Evolutionary conservation across 2,329 filamentous ascomycete genomes (phyloP).

Genomic region (Teratosphaeria nubilosa): DNA sequence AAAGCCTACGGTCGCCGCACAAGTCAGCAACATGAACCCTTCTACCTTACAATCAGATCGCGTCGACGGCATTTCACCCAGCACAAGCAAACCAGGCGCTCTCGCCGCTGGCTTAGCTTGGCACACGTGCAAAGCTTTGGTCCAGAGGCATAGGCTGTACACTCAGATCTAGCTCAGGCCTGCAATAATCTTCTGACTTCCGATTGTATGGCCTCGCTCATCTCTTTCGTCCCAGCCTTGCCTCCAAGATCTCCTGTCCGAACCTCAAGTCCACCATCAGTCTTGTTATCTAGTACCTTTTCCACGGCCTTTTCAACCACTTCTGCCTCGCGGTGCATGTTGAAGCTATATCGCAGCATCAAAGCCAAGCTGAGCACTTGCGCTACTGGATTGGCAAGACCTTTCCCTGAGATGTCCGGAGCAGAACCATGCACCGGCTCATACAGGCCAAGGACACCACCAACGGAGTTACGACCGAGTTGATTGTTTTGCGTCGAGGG

Average conservation of each 20-base stretch:
- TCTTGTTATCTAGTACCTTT: constrained; percentile 42
- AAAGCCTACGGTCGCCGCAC: too few species aligned
- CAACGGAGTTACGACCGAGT: constrained; percentile 27
- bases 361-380: constrained; percentile 24
- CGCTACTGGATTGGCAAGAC: constrained; percentile 23
- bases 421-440: constrained; percentile 26
- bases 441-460: constrained; percentile 29
- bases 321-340: constrained; percentile 22
- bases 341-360: constrained; percentile 27
- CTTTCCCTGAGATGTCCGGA: constrained; percentile 26
- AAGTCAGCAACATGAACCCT: too few species aligned
- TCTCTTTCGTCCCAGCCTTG: constrained; percentile 31
- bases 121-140: background rate
- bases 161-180: constrained; percentile 5
- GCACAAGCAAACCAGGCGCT: too few species aligned
- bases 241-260: constrained; percentile 44
- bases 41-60: too few species aligned
- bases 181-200: constrained; percentile 18
- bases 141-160: background rate
- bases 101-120: too few species aligned
- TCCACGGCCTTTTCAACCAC: constrained; percentile 45
- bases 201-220: constrained; percentile 31
- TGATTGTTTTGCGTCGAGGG: constrained; percentile 5
- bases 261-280: constrained; percentile 42
- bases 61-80: too few species aligned